These are phyloP conservation scores for Polyporus arcularius DNA, from an alignment of 768 basidiomycete genomes.

Conservation along the genomic window DNA sequence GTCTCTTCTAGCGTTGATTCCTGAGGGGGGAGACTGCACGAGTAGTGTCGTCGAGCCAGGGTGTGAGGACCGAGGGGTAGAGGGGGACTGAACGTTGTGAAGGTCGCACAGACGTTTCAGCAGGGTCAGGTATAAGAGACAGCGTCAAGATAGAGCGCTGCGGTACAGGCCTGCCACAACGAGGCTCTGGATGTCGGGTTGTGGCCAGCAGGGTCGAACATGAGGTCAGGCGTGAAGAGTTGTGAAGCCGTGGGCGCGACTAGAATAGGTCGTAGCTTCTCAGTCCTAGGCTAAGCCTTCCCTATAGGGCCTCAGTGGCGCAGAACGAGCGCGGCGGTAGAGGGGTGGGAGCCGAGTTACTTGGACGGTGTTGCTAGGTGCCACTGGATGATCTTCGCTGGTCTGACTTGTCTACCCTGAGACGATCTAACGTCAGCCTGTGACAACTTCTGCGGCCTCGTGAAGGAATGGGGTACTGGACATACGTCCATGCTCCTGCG, in stretches of 20 bases:
- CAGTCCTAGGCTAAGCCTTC: constrained; percentile 7
- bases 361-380: not conserved
- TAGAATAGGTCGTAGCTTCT: constrained; percentile 12
- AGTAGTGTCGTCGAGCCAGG: not conserved
- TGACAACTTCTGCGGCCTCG: too few relatives aligned
- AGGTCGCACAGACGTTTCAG: not conserved
- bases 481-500: too few relatives aligned
- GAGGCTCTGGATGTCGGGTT: constrained; percentile 3
- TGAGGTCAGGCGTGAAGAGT: constrained; percentile 9
- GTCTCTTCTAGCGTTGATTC: not conserved
- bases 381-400: too few relatives aligned
- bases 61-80: not conserved
- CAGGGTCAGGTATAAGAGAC: constrained; percentile 6
- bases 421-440: too few relatives aligned
- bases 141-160: constrained; percentile 15
- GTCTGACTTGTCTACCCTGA: too few relatives aligned
- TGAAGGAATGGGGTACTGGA: too few relatives aligned
- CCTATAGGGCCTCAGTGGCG: not conserved
- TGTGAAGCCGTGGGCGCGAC: not conserved
- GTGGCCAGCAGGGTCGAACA: constrained; percentile 11
- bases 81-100: not conserved
- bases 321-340: constrained; percentile 1
- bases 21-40: not conserved
- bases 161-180: constrained; percentile 8
- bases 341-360: not conserved